phyloP scores from a whole-genome alignment of 1,284 basidiomycete genomes.

The Meripilus lineatus region DNA sequence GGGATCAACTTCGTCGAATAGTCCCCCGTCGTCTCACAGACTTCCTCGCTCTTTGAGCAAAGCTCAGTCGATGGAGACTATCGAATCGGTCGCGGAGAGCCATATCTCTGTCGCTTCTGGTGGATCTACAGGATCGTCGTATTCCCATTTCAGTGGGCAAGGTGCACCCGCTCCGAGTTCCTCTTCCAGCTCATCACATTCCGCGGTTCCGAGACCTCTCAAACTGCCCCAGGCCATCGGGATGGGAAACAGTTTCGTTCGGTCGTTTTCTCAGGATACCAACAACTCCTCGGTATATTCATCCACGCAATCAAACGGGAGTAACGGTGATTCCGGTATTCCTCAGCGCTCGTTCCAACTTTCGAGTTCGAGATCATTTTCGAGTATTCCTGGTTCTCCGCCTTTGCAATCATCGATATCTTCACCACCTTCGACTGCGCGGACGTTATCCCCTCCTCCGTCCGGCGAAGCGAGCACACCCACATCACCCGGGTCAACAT shows the following conservation, averaged over 20 bases:
- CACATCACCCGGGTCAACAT: neutral
- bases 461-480: neutral
- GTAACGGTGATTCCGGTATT: neutral
- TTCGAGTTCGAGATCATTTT: conserved; percentile 11
- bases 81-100: no score
- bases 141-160: conserved; percentile 6
- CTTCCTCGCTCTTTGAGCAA: no score
- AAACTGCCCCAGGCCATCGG: conserved; percentile 10
- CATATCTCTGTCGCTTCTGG: no score
- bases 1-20: no score
- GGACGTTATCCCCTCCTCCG: neutral
- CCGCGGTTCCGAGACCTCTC: conserved; percentile 13
- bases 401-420: neutral
- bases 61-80: no score
- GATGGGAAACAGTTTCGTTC: neutral
- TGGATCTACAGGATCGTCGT: no score
- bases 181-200: conserved; percentile 11
- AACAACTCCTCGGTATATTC: neutral
- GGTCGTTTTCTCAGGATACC: conserved; percentile 10
- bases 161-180: neutral
- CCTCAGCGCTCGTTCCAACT: no score
- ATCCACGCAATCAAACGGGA: neutral
- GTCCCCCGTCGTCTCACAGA: no score
- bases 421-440: neutral
- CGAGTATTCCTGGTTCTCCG: no score